Conservation (phyloP, 306 rosid genomes). For the Aeschynomene evenia region DNA sequence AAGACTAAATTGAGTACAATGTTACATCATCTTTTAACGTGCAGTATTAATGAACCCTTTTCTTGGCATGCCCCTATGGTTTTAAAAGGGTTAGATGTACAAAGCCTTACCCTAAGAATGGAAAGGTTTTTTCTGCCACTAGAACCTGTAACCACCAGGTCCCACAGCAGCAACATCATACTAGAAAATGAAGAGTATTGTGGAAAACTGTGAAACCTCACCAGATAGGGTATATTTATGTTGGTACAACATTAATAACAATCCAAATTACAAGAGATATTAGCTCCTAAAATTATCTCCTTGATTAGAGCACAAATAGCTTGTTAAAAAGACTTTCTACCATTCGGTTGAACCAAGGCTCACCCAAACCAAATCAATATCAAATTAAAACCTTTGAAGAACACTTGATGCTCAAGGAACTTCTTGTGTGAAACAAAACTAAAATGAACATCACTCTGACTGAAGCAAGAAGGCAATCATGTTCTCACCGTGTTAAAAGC, state of each 20-base stretch:
- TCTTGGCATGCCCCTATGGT: not conserved
- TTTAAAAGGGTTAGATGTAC: not conserved
- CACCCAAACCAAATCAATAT: conserved; percentile 4
- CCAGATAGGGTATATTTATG: not conserved
- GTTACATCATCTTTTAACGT: conserved; percentile 15
- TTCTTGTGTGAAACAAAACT: conserved; percentile 1
- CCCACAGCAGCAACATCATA: not conserved
- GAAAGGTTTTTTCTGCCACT: not conserved
- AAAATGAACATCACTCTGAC: conserved; percentile 10
- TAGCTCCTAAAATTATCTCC: not conserved
- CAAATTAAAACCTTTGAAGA: not conserved
- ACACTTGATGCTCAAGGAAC: not conserved
- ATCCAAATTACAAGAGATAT: conserved; percentile 4
- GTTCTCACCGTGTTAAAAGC: conserved; percentile 81
- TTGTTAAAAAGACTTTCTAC: not conserved
- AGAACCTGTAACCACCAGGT: not conserved
- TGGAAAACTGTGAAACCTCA: not conserved
- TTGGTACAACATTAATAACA: not conserved
- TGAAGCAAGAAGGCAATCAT: conserved; percentile 22
- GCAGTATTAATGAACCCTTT: not conserved
- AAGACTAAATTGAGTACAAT: conserved; percentile 11
- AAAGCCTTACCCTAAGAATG: not conserved
- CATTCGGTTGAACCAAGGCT: not conserved
- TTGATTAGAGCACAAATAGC: conserved; percentile 5
- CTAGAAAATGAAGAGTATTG: not conserved